Base-by-base conservation (phyloP, 75 land plant species). In the Picea glauca region DNA sequence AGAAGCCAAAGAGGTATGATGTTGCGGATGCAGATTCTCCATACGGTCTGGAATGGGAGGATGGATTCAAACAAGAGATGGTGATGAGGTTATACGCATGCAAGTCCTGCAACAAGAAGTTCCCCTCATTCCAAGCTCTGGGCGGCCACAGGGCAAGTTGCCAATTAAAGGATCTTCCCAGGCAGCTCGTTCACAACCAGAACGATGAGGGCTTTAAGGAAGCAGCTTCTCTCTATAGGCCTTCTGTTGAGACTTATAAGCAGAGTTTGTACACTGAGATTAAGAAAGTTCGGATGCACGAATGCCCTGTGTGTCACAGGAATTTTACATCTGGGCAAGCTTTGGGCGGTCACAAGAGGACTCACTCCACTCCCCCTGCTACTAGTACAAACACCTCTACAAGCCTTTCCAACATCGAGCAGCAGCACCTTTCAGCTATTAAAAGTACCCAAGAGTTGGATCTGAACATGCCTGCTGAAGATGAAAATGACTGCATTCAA, bases 261-360 rank as follows among this genome's bases (percentile, higher is more conserved):
- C 56, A 50, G 56, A 50, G 56, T 50, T 50, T 50, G 11, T 9
- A 1, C 56, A 18, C 0, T 18, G 63, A 62, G 63, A 62, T 62
- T 18, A 62, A 62, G 63, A 62, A 77, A n/a, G 77, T 14, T 12
- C 72, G 60, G 58, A 1, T 81, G 14, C 91, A 91, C 58, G 84
- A 87, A 40, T 91, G 93, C 65, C 83, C 89, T 0, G 73, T 84
- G 21, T 91, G 93, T 79, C 73, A 72, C 65, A 76, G 93, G 76
- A 81, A 83, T 13, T 91, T 91, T 63, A 23, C 78, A 13, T 85
- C 92, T 18, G 91, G 91, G 7, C 93, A 91, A 75, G 93, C 93
- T 1, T 82, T 91, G 20, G 93, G 92, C 50, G 93, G 93, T 3
- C 93, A 91, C 87, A 86, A 87, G 76, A 81, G 91, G 72, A 74